phyloP scores from a whole-genome alignment of 495 filamentous ascomycete genomes.

The Jackrogersella minutella region DNA sequence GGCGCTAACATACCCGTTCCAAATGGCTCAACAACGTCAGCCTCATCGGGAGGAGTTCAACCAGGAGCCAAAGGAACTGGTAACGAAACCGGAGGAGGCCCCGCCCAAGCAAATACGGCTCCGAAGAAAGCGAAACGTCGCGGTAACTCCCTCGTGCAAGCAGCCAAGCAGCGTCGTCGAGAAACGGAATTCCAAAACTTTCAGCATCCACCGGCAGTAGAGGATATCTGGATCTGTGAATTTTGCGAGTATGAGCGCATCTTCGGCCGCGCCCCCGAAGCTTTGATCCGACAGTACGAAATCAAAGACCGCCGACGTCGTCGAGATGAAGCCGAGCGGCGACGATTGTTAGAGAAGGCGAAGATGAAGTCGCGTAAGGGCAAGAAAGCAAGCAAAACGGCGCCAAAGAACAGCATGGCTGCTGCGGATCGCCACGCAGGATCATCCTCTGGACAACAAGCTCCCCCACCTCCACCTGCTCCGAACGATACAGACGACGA shows the following conservation, averaged over 20 bases:
- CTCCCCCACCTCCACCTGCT: conserved; percentile 12
- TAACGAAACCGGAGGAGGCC: conserved; percentile 18
- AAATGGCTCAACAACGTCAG: conserved; percentile 14
- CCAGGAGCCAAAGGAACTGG: conserved; percentile 7
- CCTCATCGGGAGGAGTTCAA: conserved; percentile 18
- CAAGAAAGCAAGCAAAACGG: conserved; percentile 69
- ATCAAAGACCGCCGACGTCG: conserved; percentile 89
- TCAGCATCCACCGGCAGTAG: conserved; percentile 73
- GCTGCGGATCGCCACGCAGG: conserved; percentile 37
- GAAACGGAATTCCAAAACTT: conserved; percentile 66
- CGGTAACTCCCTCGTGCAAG: conserved; percentile 43
- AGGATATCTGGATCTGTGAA: conserved; percentile 94
- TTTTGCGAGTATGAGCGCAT: conserved; percentile 91
- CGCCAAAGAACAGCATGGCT: conserved; percentile 61
- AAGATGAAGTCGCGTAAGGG: conserved; percentile 93
- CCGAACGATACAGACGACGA: conserved; percentile 49
- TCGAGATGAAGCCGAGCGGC: conserved; percentile 81
- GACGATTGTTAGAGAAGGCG: conserved; percentile 87
- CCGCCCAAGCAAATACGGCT: conserved; percentile 18
- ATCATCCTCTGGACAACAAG: conserved; percentile 41
- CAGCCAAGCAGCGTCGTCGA: conserved; percentile 51
- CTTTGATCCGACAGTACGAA: conserved; percentile 90
- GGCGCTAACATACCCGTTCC: conserved; percentile 15
- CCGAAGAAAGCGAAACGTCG: conserved; percentile 41
- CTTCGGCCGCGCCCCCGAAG: conserved; percentile 81